phyloP scores from a whole-genome alignment of 257 asterid genomes.

The Jacaranda mimosifolia region DNA sequence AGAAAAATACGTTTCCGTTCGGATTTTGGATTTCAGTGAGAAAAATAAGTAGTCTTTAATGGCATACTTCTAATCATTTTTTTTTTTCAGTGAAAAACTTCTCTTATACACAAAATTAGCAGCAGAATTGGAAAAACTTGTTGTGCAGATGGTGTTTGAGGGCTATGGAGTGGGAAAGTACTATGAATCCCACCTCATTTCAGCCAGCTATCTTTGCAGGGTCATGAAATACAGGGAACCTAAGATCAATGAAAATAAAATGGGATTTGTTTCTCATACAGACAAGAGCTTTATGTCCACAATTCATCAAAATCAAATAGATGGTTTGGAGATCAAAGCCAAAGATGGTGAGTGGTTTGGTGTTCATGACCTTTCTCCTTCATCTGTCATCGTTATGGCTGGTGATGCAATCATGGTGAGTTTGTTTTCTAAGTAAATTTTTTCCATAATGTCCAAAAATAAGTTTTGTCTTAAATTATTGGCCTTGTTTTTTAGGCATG shows the following conservation, averaged over 20 bases:
- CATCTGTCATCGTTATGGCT: conserved; percentile 77
- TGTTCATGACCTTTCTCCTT: conserved; percentile 57
- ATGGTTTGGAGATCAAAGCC: conserved; percentile 73
- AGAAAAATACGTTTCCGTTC: neutral
- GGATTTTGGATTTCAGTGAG: neutral
- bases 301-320: conserved; percentile 65
- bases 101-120: conserved; percentile 58
- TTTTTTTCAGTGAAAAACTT: conserved; percentile 45
- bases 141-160: conserved; percentile 69
- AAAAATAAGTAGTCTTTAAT: neutral
- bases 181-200: conserved; percentile 45
- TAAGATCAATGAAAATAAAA: conserved; percentile 43
- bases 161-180: conserved; percentile 69
- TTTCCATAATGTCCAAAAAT: neutral
- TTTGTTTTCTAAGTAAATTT: neutral
- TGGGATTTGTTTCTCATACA: conserved; percentile 75
- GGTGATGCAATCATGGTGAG: conserved; percentile 83
- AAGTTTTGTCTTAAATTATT: neutral
- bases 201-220: conserved; percentile 58
- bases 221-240: conserved; percentile 72
- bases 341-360: conserved; percentile 72
- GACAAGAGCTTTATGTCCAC: conserved; percentile 85
- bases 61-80: neutral
- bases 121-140: conserved; percentile 63
- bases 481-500: conserved; percentile 56